Base-by-base conservation (phyloP, 2,329 filamentous ascomycete species). In the Blumeria hordei region DNA sequence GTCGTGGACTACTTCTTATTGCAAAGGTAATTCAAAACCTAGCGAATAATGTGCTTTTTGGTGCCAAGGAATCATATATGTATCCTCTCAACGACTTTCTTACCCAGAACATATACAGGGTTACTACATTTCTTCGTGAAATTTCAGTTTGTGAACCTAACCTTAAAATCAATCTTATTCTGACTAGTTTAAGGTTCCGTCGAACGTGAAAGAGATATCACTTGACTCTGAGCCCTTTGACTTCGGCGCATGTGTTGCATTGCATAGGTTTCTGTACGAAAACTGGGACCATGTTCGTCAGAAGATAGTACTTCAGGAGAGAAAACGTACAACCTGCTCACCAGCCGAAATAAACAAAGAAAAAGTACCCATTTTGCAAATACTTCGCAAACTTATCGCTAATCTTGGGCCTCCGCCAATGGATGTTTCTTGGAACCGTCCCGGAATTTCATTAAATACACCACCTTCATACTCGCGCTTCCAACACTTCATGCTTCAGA, bases 11-110 rank as follows among this genome's bases (percentile, higher is more conserved):
- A 6, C 70, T 84, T 34, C 71, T 84, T 35, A 83, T 84, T 59
- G 80, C 81, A 53, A 84, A 84, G 63, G 76, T 84, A 56, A 75
- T 84, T 21, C 81, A 84, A 60, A 83, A 83, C 61, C 69, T 84
- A 37, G 81, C 80, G 37, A 84, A 84, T 61, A 84, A 84, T 56
- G 80, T 83, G 33, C 69, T 83, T 1, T 84, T 84, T 60, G 80
- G 81, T 3, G 78, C 78, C 36, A 84, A 84, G 64, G 80, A 84
- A 62, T 77, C 78, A 3, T 84, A 82, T 62, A 84, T 84, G 81
- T 81, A 78, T 58, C 78, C 80, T 1, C 67, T 84, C 21, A 83
- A 84, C 62, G 74, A 81, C 56, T 84, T 84, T 58, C 66, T 84
- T 21, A 77, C 78, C 0, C 72, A 80, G 58, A 81, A 84, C 59